These are phyloP conservation scores for Centrapalus pauciflorus DNA, from an alignment of 129 eudicot genomes.

Conservation along the genomic window DNA sequence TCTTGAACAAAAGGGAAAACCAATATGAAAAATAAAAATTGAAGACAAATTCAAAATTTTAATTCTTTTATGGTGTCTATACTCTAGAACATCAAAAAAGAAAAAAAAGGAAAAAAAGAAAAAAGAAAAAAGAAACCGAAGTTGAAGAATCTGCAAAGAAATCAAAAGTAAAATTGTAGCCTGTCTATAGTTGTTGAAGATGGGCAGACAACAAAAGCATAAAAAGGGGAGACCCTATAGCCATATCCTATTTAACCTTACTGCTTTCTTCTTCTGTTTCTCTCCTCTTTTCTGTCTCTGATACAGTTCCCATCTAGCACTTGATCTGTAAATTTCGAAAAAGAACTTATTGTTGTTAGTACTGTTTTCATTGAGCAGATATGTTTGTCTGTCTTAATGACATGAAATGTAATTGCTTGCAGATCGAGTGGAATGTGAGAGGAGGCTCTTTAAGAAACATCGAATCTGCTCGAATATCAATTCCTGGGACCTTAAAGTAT, in stretches of 20 bases:
- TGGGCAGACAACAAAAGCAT: too few species aligned
- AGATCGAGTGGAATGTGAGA: slow-evolving; percentile 97
- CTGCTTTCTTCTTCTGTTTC: not conserved
- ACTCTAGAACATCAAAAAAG: too few species aligned
- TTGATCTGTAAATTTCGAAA: not conserved
- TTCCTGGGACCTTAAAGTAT: slow-evolving; percentile 75
- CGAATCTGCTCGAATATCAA: slow-evolving; percentile 91
- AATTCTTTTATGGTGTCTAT: too few species aligned
- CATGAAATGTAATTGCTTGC: slow-evolving; percentile 3
- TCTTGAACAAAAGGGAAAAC: too few species aligned
- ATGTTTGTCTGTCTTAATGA: slow-evolving; percentile 6
- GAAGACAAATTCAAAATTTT: too few species aligned
- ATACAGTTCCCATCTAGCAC: not conserved
- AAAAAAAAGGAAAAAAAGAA: too few species aligned
- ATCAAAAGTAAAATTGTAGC: too few species aligned
- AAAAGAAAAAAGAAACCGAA: too few species aligned
- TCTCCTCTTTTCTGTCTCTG: not conserved
- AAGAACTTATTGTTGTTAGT: not conserved
- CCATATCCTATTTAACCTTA: not conserved
- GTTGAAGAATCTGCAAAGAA: too few species aligned
- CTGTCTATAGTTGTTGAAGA: too few species aligned
- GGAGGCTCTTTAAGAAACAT: slow-evolving; percentile 84
- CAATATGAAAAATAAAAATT: too few species aligned
- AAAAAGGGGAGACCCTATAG: too few species aligned
- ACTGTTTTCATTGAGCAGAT: slow-evolving; percentile 2